Evolutionary conservation across 164 flowering plant species (phyloP).

Genomic region (Euptelea pleiosperma): DNA sequence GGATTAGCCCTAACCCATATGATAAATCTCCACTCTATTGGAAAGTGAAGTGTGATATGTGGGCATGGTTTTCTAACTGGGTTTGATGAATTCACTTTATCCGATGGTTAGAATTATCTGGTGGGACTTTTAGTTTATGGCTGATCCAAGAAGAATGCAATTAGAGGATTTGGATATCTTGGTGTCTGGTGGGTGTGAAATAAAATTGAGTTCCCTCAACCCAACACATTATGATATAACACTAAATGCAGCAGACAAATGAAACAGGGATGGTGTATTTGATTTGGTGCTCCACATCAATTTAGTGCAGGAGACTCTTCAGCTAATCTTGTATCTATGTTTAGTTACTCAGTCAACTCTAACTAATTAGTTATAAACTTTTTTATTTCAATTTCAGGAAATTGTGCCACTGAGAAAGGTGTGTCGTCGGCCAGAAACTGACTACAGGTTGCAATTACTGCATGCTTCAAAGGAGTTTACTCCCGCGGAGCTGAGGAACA

Average conservation of each 20-base stretch:
- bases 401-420: conserved; percentile 84
- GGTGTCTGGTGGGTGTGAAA: not conserved
- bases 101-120: too few relatives aligned
- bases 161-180: not conserved
- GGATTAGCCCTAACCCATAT: too few relatives aligned
- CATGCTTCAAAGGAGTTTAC: conserved; percentile 50
- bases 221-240: not conserved
- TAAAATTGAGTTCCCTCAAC: not conserved
- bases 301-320: too few relatives aligned
- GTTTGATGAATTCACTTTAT: too few relatives aligned
- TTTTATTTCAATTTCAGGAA: conserved; percentile 44
- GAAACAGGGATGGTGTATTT: too few relatives aligned
- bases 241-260: not conserved
- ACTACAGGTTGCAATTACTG: conserved; percentile 76
- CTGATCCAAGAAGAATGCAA: not conserved
- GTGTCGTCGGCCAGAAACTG: conserved; percentile 95
- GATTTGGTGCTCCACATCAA: too few relatives aligned
- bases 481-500: conserved; percentile 33
- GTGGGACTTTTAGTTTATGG: not conserved
- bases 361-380: too few relatives aligned
- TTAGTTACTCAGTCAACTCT: too few relatives aligned
- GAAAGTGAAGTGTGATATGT: too few relatives aligned
- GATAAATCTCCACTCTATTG: too few relatives aligned
- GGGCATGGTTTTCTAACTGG: too few relatives aligned
- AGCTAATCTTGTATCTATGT: too few relatives aligned